These are phyloP conservation scores for Beauveria medogensis DNA, from an alignment of 2,329 filamentous ascomycete genomes.

Conservation along the genomic window DNA sequence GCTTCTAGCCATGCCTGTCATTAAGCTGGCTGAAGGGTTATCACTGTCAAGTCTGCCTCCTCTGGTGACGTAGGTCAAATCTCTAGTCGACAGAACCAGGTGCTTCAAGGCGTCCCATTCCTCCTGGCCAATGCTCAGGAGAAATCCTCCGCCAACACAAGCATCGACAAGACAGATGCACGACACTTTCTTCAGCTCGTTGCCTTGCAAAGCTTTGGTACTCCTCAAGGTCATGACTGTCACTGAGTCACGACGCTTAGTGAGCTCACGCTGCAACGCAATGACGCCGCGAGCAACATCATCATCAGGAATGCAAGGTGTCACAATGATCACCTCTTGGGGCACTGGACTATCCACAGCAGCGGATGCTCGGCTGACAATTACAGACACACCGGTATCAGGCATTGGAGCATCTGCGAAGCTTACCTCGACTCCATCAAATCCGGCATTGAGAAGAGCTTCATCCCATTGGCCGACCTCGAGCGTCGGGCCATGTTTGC, in stretches of 20 bases:
- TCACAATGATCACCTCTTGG: background rate
- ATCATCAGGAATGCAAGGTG: background rate
- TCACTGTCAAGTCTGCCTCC: background rate
- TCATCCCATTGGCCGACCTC: background rate
- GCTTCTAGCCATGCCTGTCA: background rate
- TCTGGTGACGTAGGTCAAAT: background rate
- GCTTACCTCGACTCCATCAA: background rate
- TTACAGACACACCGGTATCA: background rate
- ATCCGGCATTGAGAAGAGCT: background rate
- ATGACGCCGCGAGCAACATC: background rate
- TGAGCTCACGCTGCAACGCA: background rate
- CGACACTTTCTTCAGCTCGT: background rate
- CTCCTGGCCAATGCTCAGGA: background rate
- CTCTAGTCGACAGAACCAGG: background rate
- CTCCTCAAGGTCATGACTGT: background rate
- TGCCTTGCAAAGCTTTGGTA: background rate
- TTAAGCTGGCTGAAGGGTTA: background rate
- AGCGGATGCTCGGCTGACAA: background rate
- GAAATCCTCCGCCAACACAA: background rate
- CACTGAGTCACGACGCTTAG: background rate
- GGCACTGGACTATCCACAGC: background rate
- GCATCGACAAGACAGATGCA: background rate
- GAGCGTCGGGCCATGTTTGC: background rate
- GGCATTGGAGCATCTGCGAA: background rate
- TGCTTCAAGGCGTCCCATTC: background rate